Evolutionary conservation across 371 early-diverging fungal species (phyloP).

Genomic region (Sporodiniella umbellata): DNA sequence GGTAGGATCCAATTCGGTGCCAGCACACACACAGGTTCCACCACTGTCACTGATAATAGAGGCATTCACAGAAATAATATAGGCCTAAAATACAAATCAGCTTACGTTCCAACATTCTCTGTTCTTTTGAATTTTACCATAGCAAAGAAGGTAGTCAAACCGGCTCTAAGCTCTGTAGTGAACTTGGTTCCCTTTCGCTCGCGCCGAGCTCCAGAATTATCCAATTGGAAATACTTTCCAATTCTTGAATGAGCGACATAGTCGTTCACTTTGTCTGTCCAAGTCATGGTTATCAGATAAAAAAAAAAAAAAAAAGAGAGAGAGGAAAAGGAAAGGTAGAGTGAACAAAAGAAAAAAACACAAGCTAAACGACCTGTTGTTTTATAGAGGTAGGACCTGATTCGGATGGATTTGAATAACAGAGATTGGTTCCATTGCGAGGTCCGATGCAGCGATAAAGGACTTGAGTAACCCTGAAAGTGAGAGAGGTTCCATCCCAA

Average conservation of each 20-base stretch:
- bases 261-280: conserved; percentile 46
- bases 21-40: conserved; percentile 68
- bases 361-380: too few species aligned
- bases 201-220: conserved; percentile 52
- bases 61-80: conserved; percentile 61
- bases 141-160: conserved; percentile 46
- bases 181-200: conserved; percentile 59
- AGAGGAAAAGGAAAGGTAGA: background rate
- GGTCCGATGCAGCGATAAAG: background rate
- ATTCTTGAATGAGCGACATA: conserved; percentile 50
- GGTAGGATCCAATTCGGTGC: conserved; percentile 38
- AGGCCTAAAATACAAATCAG: conserved; percentile 11
- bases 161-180: conserved; percentile 68
- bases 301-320: background rate
- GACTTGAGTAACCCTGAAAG: background rate
- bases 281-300: conserved; percentile 3
- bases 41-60: conserved; percentile 74
- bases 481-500: background rate
- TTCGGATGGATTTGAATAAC: background rate
- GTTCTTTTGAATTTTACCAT: conserved; percentile 16
- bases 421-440: background rate
- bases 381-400: too few species aligned
- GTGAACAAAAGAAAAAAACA: background rate
- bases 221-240: conserved; percentile 65
- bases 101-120: background rate